Evolutionary conservation across 805 yeast species (phyloP).

Genomic region (Starmera amethionina): DNA sequence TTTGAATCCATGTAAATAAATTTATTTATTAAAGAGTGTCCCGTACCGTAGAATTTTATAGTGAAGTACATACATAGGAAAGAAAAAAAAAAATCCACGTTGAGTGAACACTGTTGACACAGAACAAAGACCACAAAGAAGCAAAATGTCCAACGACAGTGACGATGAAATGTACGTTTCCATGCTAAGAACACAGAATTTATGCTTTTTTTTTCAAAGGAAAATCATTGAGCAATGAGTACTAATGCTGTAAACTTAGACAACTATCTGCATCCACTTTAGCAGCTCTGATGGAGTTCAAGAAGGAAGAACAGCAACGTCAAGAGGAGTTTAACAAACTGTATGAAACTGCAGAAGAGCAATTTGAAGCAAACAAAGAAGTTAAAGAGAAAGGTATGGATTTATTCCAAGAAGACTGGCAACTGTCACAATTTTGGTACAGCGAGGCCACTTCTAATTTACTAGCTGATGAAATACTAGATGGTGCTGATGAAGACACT

Average conservation of each 20-base stretch:
- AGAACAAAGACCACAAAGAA: no score
- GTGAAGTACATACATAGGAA: no score
- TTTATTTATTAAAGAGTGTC: no score
- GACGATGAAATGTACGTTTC: no score
- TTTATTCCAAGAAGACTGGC: slow-evolving; percentile 87
- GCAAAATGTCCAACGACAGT: no score
- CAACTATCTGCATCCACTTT: slow-evolving; percentile 37
- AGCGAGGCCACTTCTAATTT: slow-evolving; percentile 59
- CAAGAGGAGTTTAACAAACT: slow-evolving; percentile 55
- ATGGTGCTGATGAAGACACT: slow-evolving; percentile 66
- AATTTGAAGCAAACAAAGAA: slow-evolving; percentile 19
- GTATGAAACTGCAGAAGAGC: slow-evolving; percentile 52
- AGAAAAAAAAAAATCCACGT: no score
- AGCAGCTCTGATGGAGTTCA: slow-evolving; percentile 50
- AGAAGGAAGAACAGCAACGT: slow-evolving; percentile 46
- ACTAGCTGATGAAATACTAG: slow-evolving; percentile 61
- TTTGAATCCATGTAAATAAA: no score
- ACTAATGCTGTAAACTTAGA: background rate
- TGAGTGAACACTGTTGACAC: no score
- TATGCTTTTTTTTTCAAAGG: no score
- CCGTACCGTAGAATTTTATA: no score
- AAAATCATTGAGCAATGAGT: no score
- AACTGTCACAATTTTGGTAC: slow-evolving; percentile 89
- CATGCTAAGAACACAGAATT: no score
- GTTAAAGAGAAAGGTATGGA: slow-evolving; percentile 45